Evolutionary conservation across 768 basidiomycete species (phyloP), one percentile per base, ranked within the genome.

Genomic region (Hericium alpestre): DNA sequence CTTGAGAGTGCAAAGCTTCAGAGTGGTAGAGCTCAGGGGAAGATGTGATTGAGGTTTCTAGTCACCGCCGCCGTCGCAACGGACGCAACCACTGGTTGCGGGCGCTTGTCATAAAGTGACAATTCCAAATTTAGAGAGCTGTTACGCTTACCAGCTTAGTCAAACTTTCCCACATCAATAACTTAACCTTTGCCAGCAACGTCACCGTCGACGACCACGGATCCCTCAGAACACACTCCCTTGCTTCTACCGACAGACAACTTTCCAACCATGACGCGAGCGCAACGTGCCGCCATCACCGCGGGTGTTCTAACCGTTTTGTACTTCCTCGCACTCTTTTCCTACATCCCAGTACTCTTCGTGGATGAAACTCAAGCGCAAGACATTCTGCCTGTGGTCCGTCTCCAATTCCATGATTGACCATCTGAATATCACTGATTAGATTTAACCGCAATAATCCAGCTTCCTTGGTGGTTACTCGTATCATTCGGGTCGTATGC

Each of bases 381-480:
- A 56, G 67, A 80, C 55, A 70, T 87, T 27, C 64, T 87, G 49
- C 81, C 85, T 22, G 78, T 84, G 61, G 86, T 86, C 57, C 65
- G 84, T 72, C 27, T 2, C 51, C 8, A 27, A 52, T 15, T 38
- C 43, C 32, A 50, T 38, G 37, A 38, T 20, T 38, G 27, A 32
- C 15, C 51, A 20, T 16, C 6, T 32, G 5, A 5, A 18, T 37
- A 15, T 12, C 39, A 50, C 41, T 60, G 37, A 32, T 43, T 20
- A 41, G 37, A 18, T 53, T 27, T 5, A 10, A 38, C 37, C 46
- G 51, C 40, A 23, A n/a, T 20, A 40, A n/a, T 55, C 52, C 56
- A 90, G 89, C 68, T 90, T 32, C 88, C 89, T 2, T 92, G 86
- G 84, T 90, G 87, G 87, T 65, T 88, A 9, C 77, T 91, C 12